phyloP scores from a whole-genome alignment of 345 rosid species.

The Eucalyptus guilfoylei region DNA sequence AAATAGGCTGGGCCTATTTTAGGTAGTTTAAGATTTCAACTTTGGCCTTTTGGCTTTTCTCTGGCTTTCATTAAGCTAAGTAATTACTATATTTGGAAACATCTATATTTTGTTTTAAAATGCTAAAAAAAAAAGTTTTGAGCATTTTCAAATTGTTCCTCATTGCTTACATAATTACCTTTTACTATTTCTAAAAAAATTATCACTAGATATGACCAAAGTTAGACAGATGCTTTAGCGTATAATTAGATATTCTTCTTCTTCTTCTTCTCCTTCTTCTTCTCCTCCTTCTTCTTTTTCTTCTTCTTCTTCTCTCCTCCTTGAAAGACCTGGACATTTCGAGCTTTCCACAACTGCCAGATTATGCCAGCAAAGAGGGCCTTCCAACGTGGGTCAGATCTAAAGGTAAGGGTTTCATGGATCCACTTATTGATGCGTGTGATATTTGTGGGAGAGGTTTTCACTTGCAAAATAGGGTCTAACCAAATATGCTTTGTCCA shows the following conservation, averaged over 20 bases:
- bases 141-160: not conserved
- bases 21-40: not conserved
- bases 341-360: too few relatives aligned
- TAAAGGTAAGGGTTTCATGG: too few relatives aligned
- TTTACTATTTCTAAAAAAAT: not conserved
- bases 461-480: too few relatives aligned
- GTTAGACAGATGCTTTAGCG: not conserved
- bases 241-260: not conserved
- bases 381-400: too few relatives aligned
- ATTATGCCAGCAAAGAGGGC: too few relatives aligned
- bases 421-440: too few relatives aligned
- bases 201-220: not conserved
- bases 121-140: not conserved
- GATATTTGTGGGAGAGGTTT: too few relatives aligned
- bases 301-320: too few relatives aligned
- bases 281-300: too few relatives aligned
- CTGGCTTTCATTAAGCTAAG: not conserved
- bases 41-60: not conserved
- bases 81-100: not conserved
- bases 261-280: too few relatives aligned
- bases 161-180: not conserved
- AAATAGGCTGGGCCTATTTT: not conserved
- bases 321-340: too few relatives aligned
- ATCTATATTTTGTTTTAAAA: not conserved
- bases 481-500: too few relatives aligned